Base-by-base conservation (phyloP, 441 rosid species). In the Aquilaria agallochum region DNA sequence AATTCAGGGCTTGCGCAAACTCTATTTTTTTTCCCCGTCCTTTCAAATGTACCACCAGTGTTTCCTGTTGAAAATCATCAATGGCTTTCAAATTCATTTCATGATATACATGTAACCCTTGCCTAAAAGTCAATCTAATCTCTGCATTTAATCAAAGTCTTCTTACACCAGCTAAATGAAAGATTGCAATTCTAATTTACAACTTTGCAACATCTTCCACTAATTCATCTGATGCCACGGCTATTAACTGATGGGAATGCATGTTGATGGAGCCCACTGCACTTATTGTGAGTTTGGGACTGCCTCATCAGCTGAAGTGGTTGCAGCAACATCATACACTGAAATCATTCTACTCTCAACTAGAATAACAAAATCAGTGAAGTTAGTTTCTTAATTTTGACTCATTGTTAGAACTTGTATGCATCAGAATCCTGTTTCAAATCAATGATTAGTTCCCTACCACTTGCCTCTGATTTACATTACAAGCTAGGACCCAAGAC, bases 91-190 rank as follows among this genome's bases (percentile, higher is more conserved):
- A 66, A 69, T 64, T 55, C 63, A 73, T 61, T 52, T 68, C 67
- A 71, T 64, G 68, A 78, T 74, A 56, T 78, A 78, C 80, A 78
- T 44, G 63, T 71, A 61, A 66, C 55, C 63, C 74, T 70, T 59
- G 49, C 77, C 63, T 63, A 60, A 71, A 72, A 50, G 56, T 56
- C 56, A 66, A 55, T 64, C 71, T 65, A 63, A 53, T 63, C 78
- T 68, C 73, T 49, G 66, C 50, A 15, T 32, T 36, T 54, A 53
- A 32, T 59, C 65, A 45, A 53, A 59, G 31, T 59, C 66, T 47
- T 66, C 65, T 60, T 63, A 58, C 77, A 59, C 72, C 76, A 71
- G 64, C 65, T 73, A 65, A 69, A 66, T 60, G 65, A 51, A 55
- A 53, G 53, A 56, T 50, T 47, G 59, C 50, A 48, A 62, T 57